Percentiles rank a stretch among this genome's conserved stretches.
These are phyloP conservation scores for Populus deltoides DNA, from an alignment of 345 rosid species.

Conservation along the genomic window DNA sequence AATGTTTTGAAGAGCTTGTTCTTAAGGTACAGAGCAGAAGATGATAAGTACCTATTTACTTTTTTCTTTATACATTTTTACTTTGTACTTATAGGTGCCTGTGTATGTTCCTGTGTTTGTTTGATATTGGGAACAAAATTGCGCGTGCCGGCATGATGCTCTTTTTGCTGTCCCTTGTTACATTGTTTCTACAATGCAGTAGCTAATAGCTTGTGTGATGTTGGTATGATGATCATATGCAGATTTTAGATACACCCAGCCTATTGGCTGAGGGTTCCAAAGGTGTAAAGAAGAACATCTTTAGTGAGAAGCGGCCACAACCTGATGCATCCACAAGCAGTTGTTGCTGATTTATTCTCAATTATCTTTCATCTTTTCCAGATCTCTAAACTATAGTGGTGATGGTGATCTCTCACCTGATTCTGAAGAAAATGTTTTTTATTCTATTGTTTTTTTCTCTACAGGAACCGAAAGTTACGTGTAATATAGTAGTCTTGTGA, in stretches of 20 bases:
- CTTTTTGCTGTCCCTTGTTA: neutral
- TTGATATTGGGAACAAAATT: neutral
- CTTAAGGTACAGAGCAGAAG: conserved; percentile 53
- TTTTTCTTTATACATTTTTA: neutral
- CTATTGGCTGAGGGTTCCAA: conserved; percentile 70
- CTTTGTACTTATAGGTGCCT: neutral
- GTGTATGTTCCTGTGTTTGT: neutral
- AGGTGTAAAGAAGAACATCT: conserved; percentile 78
- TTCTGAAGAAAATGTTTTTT: neutral
- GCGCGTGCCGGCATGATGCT: neutral
- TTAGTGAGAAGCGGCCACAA: conserved; percentile 64
- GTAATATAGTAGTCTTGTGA: conserved; percentile 2
- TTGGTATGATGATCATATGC: conserved; percentile 9
- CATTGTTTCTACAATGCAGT: neutral
- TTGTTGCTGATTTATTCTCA: conserved; percentile 48
- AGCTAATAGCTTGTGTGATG: neutral
- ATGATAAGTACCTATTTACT: neutral
- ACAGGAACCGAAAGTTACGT: neutral
- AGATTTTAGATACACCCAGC: conserved; percentile 92
- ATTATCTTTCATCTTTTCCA: neutral
- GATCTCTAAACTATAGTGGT: conserved; percentile 3
- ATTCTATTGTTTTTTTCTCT: neutral
- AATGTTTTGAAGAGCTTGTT: conserved; percentile 97
- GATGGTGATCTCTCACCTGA: neutral
- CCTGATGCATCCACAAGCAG: conserved; percentile 41